Percentiles rank a stretch among this genome's conserved stretches.
Conservation (phyloP, 768 basidiomycete species). For the Leccinum sublutescens region DNA sequence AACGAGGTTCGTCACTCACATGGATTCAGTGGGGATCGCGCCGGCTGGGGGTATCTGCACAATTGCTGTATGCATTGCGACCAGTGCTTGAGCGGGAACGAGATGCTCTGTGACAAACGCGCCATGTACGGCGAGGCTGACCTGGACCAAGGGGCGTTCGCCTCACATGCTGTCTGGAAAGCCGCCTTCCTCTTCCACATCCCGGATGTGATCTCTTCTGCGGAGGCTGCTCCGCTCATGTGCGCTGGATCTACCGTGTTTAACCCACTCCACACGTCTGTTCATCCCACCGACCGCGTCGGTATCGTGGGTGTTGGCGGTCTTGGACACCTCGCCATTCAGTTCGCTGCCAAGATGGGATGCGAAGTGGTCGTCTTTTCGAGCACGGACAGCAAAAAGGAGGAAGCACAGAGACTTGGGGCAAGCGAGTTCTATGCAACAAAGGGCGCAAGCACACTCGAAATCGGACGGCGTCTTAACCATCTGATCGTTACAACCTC, state of each 20-base stretch:
- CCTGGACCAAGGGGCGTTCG: slow-evolving; percentile 36
- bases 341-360: slow-evolving; percentile 41
- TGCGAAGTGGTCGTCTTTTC: slow-evolving; percentile 38
- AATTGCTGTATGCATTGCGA: slow-evolving; percentile 33
- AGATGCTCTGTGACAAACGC: slow-evolving; percentile 26
- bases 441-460: slow-evolving; percentile 23
- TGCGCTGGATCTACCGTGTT: slow-evolving; percentile 38
- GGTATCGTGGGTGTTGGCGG: slow-evolving; percentile 37
- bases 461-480: slow-evolving; percentile 27
- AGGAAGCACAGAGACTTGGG: slow-evolving; percentile 33
- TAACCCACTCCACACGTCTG: slow-evolving; percentile 24
- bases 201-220: slow-evolving; percentile 31
- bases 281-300: slow-evolving; percentile 33
- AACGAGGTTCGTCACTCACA: background rate
- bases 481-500: slow-evolving; percentile 34
- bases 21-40: slow-evolving; percentile 33
- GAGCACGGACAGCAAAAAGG: slow-evolving; percentile 31
- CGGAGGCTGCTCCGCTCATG: slow-evolving; percentile 36
- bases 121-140: slow-evolving; percentile 27
- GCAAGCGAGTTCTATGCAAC: slow-evolving; percentile 38
- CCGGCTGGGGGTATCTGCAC: slow-evolving; percentile 38
- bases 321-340: slow-evolving; percentile 38
- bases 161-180: slow-evolving; percentile 35
- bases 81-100: slow-evolving; percentile 34
- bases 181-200: slow-evolving; percentile 35